Base-by-base conservation (phyloP, 164 flowering plant species). In the Annona cherimola region DNA sequence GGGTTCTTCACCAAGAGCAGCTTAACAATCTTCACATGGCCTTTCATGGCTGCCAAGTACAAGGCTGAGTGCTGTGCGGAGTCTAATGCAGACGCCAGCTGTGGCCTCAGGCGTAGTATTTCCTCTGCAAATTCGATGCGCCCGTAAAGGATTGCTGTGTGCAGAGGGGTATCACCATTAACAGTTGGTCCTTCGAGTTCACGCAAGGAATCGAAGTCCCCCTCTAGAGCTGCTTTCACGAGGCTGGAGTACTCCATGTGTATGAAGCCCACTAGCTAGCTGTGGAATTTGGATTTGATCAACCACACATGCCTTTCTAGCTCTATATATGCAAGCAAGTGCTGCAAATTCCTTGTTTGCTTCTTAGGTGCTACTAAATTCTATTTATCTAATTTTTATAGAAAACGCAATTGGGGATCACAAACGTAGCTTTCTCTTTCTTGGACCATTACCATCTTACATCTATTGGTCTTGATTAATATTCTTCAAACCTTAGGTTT, bases 11-110 rank as follows among this genome's bases (percentile, higher is more conserved):
- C 57, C 14, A 50, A 50, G 9, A 50, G 57, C 14, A 83, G 83
- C 42, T 80, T 78, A 44, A 83, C 79, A 46, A 79, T 83, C 16
- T 83, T 86, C 18, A 84, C 43, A 63, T 86, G 86, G 9, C 89
- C 89, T 75, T 82, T 88, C 4, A 42, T 60, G 8, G 60, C 35
- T 3, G 61, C 70, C 19, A 68, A 68, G 70, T 68, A 60, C 41
- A 68, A 54, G 20, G 70, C 19, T 4, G 70, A 45, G 35, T 12
- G 50, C 14, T 60, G 60, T 46, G 45, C 18, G 16, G 44, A 64
- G 44, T 64, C 41, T 2, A 14, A 42, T 16, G 11, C 67, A 1
- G 12, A 14, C 44, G 67, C 67, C n/a, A 64, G 41, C 18, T 64
- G n/a, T n/a, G 18, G 45, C 42, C 41, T 64, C n/a, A 12, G 67